These are phyloP conservation scores for Fagus sylvatica DNA, from an alignment of 306 rosid genomes.

Conservation along the genomic window DNA sequence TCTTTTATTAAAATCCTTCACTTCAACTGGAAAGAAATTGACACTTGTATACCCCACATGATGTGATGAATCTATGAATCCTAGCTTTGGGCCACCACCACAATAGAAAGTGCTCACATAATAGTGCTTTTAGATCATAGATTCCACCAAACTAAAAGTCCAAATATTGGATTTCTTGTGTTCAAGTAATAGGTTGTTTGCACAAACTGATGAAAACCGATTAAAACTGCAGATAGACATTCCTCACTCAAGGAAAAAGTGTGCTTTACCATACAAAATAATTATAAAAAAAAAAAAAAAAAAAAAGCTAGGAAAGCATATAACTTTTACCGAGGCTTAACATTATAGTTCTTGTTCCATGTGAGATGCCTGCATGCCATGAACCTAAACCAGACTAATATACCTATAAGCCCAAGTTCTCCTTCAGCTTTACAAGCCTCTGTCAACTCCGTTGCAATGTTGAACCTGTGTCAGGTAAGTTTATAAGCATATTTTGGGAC, in stretches of 20 bases:
- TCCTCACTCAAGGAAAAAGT: neutral
- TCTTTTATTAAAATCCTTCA: neutral
- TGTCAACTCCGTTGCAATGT: constrained; percentile 36
- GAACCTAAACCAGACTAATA: constrained; percentile 45
- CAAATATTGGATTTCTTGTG: neutral
- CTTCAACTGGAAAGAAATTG: neutral
- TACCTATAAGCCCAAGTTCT: constrained; percentile 31
- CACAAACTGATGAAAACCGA: neutral
- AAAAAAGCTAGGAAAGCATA: neutral
- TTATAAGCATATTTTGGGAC: neutral
- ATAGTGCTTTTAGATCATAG: too few species aligned
- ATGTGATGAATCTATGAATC: too few species aligned
- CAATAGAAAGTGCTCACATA: too few species aligned
- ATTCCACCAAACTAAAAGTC: neutral
- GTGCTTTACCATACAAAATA: neutral
- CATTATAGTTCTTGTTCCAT: constrained; percentile 46
- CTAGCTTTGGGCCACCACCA: too few species aligned
- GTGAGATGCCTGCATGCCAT: constrained; percentile 42
- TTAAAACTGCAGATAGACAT: neutral
- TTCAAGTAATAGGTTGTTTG: too few species aligned
- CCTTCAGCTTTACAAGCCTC: constrained; percentile 36
- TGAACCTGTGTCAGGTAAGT: constrained; percentile 26
- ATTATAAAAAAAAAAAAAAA: neutral
- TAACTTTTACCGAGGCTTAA: constrained; percentile 37
- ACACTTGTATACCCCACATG: too few species aligned